Conservation (phyloP, 1,139 yeast genomes). For the Hanseniaspora gamundiae region DNA sequence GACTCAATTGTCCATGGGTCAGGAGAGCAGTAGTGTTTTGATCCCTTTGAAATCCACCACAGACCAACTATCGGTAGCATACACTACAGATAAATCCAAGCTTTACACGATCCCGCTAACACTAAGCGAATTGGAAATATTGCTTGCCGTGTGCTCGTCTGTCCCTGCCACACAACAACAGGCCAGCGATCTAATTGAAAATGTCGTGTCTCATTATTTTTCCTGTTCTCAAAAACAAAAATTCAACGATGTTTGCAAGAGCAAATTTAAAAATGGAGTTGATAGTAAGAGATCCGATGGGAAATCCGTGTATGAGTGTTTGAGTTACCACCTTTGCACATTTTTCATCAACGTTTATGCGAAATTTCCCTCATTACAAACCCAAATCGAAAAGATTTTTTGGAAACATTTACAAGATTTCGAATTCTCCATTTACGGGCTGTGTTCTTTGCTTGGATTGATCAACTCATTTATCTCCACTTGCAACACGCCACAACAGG, state of each 20-base stretch:
- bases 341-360: slow-evolving; percentile 25
- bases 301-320: slow-evolving; percentile 25
- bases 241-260: slow-evolving; percentile 35
- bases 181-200: slow-evolving; percentile 37
- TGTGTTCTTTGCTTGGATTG: slow-evolving; percentile 22
- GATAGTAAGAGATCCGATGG: slow-evolving; percentile 24
- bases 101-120: slow-evolving; percentile 33
- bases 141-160: slow-evolving; percentile 50
- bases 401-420: slow-evolving; percentile 18
- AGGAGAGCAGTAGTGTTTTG: slow-evolving; percentile 6
- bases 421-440: slow-evolving; percentile 2
- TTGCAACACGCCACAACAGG: too few species aligned
- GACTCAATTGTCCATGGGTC: slow-evolving; percentile 28
- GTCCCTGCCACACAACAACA: slow-evolving; percentile 33
- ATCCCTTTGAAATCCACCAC: slow-evolving; percentile 13
- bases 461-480: slow-evolving; percentile 19
- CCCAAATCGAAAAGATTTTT: slow-evolving; percentile 15
- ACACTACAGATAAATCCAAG: slow-evolving; percentile 17
- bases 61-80: slow-evolving; percentile 19
- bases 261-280: slow-evolving; percentile 30
- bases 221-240: slow-evolving; percentile 45
- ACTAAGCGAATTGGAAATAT: slow-evolving; percentile 54
- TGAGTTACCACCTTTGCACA: slow-evolving; percentile 25
- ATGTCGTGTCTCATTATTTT: slow-evolving; percentile 45
- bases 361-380: slow-evolving; percentile 22